Base-by-base conservation (phyloP, 2,329 filamentous ascomycete species). In the Metarhizium brunneum region DNA sequence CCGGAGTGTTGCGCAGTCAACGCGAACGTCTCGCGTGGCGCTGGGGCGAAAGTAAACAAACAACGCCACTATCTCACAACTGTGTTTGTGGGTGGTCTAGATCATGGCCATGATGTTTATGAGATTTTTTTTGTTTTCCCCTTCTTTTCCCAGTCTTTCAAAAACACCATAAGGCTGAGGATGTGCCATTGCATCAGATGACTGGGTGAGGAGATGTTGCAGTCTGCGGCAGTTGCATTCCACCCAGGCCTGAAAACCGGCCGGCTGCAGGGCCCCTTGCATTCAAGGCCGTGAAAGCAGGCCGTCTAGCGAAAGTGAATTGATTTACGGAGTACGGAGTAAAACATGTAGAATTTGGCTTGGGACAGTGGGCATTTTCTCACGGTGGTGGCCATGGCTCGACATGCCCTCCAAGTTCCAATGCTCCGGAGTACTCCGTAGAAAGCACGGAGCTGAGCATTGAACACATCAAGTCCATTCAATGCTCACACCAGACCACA, bases 21-120 rank as follows among this genome's bases (percentile, higher is more conserved):
- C 50, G 50, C 50, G 38, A 47, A 52, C 40, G 13, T 45, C 38
- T 52, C 50, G 50, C 50, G 50, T 52, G 50, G 50, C 50, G 50
- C 29, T 35, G 38, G 6, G 43, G 32, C 18, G 14, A 35, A 52
- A 52, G 50, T 52, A 52, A 52, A 52, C 50, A 52, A 52, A 52
- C 49, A 52, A 38, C 38, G 50, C 50, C 50, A 45, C 50, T 52
- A 11, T 16, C 40, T 43, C 14, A 16, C 38, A 32, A 8, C 7
- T 20, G 43, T 29, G 43, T 20, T 25, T 47, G 43, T 4, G 8
- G 6, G 18, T 47, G 43, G 43, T 25, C 6, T 16, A 20, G 18
- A 11, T 35, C 10, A 11, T 2, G 32, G 6, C 32, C 32, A 11
- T 7, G 32, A 35, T 35, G 32, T 35, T 35, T 35, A 7, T 25